Evolutionary conservation across 192 early-diverging fungal genomes (phyloP).

Genomic region (Umbelopsis sp.): DNA sequence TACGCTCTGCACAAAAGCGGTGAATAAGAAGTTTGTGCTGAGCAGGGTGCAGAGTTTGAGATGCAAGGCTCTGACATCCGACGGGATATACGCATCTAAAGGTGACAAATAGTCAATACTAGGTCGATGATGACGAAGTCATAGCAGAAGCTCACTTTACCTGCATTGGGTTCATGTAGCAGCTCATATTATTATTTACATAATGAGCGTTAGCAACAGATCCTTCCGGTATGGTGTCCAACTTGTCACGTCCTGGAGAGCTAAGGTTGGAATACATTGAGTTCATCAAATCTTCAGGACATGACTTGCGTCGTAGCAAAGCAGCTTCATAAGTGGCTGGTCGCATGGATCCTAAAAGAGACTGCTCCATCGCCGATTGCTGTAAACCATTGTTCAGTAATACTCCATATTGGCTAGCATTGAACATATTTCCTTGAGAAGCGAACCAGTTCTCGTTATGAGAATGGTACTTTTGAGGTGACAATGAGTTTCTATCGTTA

Average conservation of each 20-base stretch:
- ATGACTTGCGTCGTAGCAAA: conserved; percentile 12
- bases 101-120: neutral
- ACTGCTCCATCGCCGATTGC: neutral
- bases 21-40: neutral
- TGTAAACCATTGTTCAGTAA: neutral
- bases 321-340: neutral
- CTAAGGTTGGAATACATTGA: neutral
- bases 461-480: neutral
- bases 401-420: neutral
- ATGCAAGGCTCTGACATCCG: conserved; percentile 16
- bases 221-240: neutral
- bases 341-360: neutral
- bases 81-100: conserved; percentile 14
- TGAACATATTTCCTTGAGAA: neutral
- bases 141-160: neutral
- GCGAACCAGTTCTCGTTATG: neutral
- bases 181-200: neutral
- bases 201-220: neutral
- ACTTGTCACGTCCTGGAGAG: neutral
- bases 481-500: neutral
- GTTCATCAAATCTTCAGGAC: conserved; percentile 4
- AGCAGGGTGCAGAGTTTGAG: neutral
- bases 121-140: too few relatives aligned
- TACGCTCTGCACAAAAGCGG: conserved; percentile 5
- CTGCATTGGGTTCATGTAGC: conserved; percentile 17